Percentiles rank a stretch among this genome's conserved stretches.
These are phyloP conservation scores for Cucurbita ficifolia DNA, from an alignment of 306 rosid species.

Conservation along the genomic window DNA sequence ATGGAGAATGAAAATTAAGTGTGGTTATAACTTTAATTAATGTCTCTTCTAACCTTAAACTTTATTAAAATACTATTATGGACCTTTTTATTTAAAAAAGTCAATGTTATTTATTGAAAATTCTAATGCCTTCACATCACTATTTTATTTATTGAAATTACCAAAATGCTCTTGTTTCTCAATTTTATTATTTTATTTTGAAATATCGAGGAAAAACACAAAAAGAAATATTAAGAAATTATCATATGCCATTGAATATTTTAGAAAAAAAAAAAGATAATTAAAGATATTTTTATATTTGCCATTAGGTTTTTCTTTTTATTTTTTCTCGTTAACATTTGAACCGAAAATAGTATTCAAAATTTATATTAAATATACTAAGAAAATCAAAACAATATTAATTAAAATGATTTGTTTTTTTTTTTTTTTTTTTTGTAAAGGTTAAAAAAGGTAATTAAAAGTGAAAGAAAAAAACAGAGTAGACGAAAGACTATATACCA, in stretches of 20 bases:
- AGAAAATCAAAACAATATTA: not conserved
- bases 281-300: not conserved
- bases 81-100: not conserved
- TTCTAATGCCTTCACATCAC: not conserved
- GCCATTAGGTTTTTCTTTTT: not conserved
- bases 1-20: not conserved
- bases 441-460: too few species aligned
- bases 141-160: not conserved
- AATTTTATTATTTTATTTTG: not conserved
- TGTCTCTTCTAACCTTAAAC: not conserved
- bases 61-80: not conserved
- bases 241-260: not conserved
- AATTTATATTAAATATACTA: not conserved
- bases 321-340: too few species aligned
- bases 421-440: not conserved
- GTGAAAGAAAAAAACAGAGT: not conserved
- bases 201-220: not conserved
- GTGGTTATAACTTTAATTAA: not conserved
- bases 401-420: too few species aligned
- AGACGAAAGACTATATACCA: not conserved
- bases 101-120: not conserved
- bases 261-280: not conserved
- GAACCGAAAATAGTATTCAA: not conserved
- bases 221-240: not conserved
- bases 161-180: not conserved